A percentile compares a stretch with the other conserved stretches of the same genome.
These are phyloP conservation scores for Botryotinia calthae DNA, from an alignment of 2,329 filamentous ascomycete species.

Conservation along the genomic window DNA sequence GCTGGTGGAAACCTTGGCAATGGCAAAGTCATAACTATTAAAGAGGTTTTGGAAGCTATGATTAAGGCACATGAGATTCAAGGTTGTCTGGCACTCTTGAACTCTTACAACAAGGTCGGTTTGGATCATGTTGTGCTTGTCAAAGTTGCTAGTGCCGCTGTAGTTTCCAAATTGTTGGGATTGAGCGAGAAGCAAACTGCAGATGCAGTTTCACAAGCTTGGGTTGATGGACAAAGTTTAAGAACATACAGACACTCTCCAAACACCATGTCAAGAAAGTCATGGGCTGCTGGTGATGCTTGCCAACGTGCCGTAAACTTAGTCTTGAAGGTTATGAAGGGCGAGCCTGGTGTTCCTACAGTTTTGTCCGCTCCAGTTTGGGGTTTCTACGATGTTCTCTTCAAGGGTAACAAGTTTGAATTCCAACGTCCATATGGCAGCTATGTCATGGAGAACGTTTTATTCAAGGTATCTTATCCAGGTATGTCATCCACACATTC, in stretches of 20 bases:
- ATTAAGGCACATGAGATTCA: conserved; percentile 99
- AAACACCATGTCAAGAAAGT: conserved; percentile 99
- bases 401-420: conserved; percentile 92
- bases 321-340: conserved; percentile 84
- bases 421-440: conserved; percentile 96
- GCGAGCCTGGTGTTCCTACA: conserved; percentile 86
- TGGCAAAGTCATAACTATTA: conserved; percentile 83
- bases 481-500: conserved; percentile 51
- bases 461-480: conserved; percentile 99
- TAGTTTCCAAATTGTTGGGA: conserved; percentile 93
- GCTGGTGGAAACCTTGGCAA: conserved; percentile 75
- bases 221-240: conserved; percentile 93
- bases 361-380: conserved; percentile 89
- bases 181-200: conserved; percentile 86
- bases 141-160: conserved; percentile 93
- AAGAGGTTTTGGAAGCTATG: conserved; percentile 93
- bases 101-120: conserved; percentile 98
- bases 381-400: conserved; percentile 99
- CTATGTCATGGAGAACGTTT: conserved; percentile 99
- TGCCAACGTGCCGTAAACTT: conserved; percentile 94
- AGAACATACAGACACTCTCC: conserved; percentile 96
- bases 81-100: conserved; percentile 92
- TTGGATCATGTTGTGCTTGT: conserved; percentile 97
- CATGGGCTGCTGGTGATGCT: conserved; percentile 96
- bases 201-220: conserved; percentile 93